Base-by-base conservation (phyloP, 2,329 filamentous ascomycete species). In the Stagonosporopsis vannaccii region DNA sequence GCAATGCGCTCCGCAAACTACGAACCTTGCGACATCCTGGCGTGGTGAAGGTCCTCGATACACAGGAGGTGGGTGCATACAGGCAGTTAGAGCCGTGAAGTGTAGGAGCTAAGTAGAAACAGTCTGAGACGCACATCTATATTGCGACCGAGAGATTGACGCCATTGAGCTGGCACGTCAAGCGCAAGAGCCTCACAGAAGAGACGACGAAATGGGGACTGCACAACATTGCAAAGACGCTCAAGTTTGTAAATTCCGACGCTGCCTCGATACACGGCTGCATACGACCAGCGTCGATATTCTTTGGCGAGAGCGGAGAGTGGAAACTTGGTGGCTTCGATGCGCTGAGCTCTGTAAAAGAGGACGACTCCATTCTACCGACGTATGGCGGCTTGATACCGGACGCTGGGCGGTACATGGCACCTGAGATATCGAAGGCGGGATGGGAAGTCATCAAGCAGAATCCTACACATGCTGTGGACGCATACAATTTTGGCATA, bases 201-300 rank as follows among this genome's bases (percentile, higher is more conserved):
- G 95, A 98, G 80, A 98, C 94, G 1, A 86, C 95, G 43, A 99
- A 97, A 86, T 99, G 95, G 95, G 95, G 95, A 0, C 78, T 99
- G 36, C 90, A 92, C 75, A 91, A 87, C 67, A 81, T 98, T 61
- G 92, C 95, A 87, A 90, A 92, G 73, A 98, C 95, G 0, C 78
- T 98, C 64, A 97, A 95, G 70, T 99, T 99, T 72, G 91, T 99
- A 75, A 99, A 99, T 70, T 88, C 90, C 43, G 95, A 99, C 64
- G 95, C 93, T 3, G 84, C 89, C 2, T 97, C 93, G 0, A 90
- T 99, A 47, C 95, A 99, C 69, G 95, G 93, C 44, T 91, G 87
- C 68, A 81, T 99, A 48, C 88, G 91, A 60, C 90, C 91, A 19
- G 90, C 90, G 0, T 97, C 94, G 0, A 84, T 99, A 62, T 99